Percentiles rank a stretch among this genome's conserved stretches.
Conservation (phyloP, 257 asterid genomes). For the Petrea volubilis region DNA sequence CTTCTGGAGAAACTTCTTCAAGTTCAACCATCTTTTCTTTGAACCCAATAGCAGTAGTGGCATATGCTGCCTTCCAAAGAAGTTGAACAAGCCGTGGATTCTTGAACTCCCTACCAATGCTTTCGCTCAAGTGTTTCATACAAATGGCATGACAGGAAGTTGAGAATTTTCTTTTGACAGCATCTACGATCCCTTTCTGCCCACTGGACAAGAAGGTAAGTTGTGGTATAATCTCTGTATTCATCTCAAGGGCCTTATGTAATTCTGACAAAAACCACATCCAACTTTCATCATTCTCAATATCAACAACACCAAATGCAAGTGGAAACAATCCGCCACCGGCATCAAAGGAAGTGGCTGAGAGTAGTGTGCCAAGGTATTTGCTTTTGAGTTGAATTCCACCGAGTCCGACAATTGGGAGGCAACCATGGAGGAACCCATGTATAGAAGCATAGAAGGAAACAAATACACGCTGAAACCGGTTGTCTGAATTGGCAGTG, state of each 20-base stretch:
- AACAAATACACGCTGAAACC: constrained; percentile 66
- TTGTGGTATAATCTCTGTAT: constrained; percentile 44
- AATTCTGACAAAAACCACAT: constrained; percentile 75
- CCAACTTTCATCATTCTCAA: constrained; percentile 75
- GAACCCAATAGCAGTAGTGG: constrained; percentile 49
- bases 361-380: constrained; percentile 64
- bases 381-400: constrained; percentile 64
- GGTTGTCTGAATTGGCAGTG: constrained; percentile 57
- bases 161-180: constrained; percentile 55
- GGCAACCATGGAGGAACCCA: constrained; percentile 67
- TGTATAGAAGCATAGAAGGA: constrained; percentile 60
- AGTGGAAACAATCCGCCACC: constrained; percentile 75
- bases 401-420: constrained; percentile 72
- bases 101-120: constrained; percentile 63
- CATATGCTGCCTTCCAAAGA: constrained; percentile 68
- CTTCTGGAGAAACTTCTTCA: constrained; percentile 61
- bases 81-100: constrained; percentile 70
- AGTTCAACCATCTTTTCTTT: constrained; percentile 62
- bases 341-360: constrained; percentile 76
- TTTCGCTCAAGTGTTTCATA: constrained; percentile 65
- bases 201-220: constrained; percentile 61
- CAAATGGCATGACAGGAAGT: constrained; percentile 57
- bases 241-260: constrained; percentile 57
- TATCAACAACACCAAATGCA: constrained; percentile 72
- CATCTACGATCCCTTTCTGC: constrained; percentile 57